Percentiles rank a stretch among this genome's conserved stretches.
phyloP scores from a whole-genome alignment of 129 eudicot species.

The Artemisia argyi region DNA sequence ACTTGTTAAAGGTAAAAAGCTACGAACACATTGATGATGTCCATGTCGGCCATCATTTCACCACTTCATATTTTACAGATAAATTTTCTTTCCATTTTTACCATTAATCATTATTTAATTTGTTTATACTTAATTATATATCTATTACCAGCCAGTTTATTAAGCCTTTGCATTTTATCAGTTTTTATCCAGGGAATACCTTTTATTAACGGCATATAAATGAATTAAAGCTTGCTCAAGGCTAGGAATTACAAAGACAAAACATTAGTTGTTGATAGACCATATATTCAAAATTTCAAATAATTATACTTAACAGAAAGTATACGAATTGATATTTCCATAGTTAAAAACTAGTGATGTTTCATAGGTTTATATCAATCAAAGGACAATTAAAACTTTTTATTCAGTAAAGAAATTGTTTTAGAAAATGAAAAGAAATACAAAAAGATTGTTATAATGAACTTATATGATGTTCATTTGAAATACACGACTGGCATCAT shows the following conservation, averaged over 20 bases:
- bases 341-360: no score
- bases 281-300: no score
- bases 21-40: slow-evolving; percentile 31
- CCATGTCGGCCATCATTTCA: slow-evolving; percentile 49
- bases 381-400: not conserved
- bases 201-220: no score
- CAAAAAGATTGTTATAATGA: slow-evolving; percentile 15
- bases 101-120: not conserved
- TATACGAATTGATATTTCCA: no score
- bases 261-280: no score
- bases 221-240: no score
- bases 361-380: not conserved
- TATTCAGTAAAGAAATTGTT: not conserved
- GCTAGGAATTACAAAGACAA: no score
- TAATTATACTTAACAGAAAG: no score
- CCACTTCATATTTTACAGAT: slow-evolving; percentile 17
- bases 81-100: not conserved
- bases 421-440: not conserved
- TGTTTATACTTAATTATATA: not conserved
- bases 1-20: slow-evolving; percentile 33
- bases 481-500: slow-evolving; percentile 26
- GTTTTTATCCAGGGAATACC: no score
- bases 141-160: not conserved
- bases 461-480: slow-evolving; percentile 28
- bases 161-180: no score